Evolutionary conservation across 176 grass and related monocot species (phyloP).

Genomic region (Musa itinerans): DNA sequence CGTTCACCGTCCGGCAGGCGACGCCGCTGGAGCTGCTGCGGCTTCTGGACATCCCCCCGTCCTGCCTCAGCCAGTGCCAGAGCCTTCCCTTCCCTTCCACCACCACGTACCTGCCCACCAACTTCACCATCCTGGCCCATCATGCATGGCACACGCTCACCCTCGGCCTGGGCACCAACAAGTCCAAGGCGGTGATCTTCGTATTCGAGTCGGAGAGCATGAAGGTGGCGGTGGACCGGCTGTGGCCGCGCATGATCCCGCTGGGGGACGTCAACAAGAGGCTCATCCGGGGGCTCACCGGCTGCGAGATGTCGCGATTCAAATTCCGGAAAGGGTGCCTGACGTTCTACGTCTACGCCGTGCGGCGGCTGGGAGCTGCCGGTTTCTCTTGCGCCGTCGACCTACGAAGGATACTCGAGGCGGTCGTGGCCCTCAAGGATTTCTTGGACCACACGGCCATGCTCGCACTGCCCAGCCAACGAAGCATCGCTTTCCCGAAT

Average conservation of each 20-base stretch:
- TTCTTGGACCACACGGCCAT: conserved; percentile 93
- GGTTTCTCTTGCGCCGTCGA: conserved; percentile 81
- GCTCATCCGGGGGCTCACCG: conserved; percentile 77
- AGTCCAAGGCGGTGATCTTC: conserved; percentile 87
- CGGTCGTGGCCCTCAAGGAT: conserved; percentile 72
- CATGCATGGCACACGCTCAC: conserved; percentile 97
- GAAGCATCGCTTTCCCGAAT: conserved; percentile 71
- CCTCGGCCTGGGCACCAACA: conserved; percentile 89
- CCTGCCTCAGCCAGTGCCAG: conserved; percentile 75
- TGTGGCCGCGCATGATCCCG: conserved; percentile 71
- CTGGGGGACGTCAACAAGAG: conserved; percentile 93
- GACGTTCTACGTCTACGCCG: conserved; percentile 95
- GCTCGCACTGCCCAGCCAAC: conserved; percentile 87
- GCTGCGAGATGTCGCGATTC: conserved; percentile 90
- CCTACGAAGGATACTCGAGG: conserved; percentile 54
- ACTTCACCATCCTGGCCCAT: conserved; percentile 96
- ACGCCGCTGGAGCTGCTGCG: conserved; percentile 83
- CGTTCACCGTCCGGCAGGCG: conserved; percentile 91
- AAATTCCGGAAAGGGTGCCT: conserved; percentile 96
- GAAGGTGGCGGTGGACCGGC: conserved; percentile 73
- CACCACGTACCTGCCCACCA: conserved; percentile 77
- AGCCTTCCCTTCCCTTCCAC: conserved; percentile 89
- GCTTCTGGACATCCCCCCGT: conserved; percentile 86
- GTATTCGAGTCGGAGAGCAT: conserved; percentile 90
- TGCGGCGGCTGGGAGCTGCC: conserved; percentile 64